phyloP scores from a whole-genome alignment of 257 asterid genomes.

The Echium plantagineum region DNA sequence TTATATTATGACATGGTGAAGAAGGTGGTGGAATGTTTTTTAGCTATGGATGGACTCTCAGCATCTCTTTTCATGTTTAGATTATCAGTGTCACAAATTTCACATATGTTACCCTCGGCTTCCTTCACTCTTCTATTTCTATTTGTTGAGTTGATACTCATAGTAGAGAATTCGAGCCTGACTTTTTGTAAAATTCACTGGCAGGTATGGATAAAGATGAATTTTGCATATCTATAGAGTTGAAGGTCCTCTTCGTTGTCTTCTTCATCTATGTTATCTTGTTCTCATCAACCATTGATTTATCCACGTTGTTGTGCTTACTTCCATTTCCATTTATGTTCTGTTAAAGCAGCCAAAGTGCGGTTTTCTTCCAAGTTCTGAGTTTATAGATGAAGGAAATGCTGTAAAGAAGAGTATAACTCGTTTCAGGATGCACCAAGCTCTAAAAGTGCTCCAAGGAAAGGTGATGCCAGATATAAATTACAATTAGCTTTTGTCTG shows the following conservation, averaged over 20 bases:
- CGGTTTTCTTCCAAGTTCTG: slow-evolving; percentile 72
- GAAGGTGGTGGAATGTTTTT: not conserved
- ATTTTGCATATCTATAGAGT: slow-evolving; percentile 58
- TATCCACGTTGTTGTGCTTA: slow-evolving; percentile 6
- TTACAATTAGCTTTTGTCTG: not conserved
- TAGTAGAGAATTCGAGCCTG: not conserved
- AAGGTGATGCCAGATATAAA: slow-evolving; percentile 35
- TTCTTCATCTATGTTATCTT: no score
- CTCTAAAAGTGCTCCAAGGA: slow-evolving; percentile 54
- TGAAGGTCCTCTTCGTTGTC: slow-evolving; percentile 56
- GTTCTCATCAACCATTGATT: slow-evolving; percentile 7
- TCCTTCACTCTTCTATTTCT: not conserved
- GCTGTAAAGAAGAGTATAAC: slow-evolving; percentile 49
- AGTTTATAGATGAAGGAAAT: slow-evolving; percentile 57
- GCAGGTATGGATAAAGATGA: slow-evolving; percentile 45
- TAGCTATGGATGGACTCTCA: no score
- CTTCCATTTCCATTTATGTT: slow-evolving; percentile 9
- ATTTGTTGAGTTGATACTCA: not conserved
- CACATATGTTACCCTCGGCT: not conserved
- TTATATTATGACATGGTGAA: not conserved
- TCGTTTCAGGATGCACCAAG: slow-evolving; percentile 90
- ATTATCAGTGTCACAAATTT: not conserved
- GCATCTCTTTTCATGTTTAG: not conserved
- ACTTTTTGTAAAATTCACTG: not conserved
- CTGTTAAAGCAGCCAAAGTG: slow-evolving; percentile 68